Evolutionary conservation across 805 yeast genomes (phyloP).

Genomic region (Pichia thaimueangensis): DNA sequence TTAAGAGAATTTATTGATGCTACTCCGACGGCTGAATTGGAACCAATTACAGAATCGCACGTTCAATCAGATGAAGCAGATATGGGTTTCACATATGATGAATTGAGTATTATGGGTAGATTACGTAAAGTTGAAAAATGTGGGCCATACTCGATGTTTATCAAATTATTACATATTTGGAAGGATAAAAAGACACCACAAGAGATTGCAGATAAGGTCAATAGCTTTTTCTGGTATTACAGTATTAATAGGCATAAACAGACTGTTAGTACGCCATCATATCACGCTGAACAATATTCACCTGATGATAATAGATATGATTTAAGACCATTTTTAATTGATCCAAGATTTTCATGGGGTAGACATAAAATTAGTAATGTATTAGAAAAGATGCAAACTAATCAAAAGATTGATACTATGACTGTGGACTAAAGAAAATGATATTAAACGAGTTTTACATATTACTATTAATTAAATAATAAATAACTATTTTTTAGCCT

Average conservation of each 20-base stretch:
- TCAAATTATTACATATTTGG: conserved; percentile 89
- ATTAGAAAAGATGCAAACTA: conserved; percentile 48
- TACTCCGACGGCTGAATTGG: conserved; percentile 96
- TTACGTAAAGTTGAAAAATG: conserved; percentile 88
- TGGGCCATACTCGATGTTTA: conserved; percentile 94
- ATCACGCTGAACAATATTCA: conserved; percentile 96
- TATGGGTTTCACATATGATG: conserved; percentile 98
- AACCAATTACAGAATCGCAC: conserved; percentile 87
- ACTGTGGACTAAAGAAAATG: conserved; percentile 40
- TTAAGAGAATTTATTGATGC: conserved; percentile 77
- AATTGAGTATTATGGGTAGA: conserved; percentile 82
- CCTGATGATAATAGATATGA: conserved; percentile 98
- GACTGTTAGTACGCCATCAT: conserved; percentile 95
- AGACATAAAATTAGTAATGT: conserved; percentile 79
- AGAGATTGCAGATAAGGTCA: conserved; percentile 87
- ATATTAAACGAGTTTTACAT: too few species aligned
- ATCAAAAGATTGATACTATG: conserved; percentile 29
- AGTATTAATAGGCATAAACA: conserved; percentile 95
- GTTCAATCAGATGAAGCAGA: conserved; percentile 96
- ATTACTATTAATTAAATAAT: neutral
- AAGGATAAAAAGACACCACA: conserved; percentile 75
- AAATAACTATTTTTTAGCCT: conserved; percentile 20
- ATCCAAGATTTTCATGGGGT: conserved; percentile 87
- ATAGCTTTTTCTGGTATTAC: conserved; percentile 85
- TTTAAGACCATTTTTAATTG: conserved; percentile 88